Conservation (phyloP, 2,329 filamentous ascomycete species). For the Penicillium sp. region DNA sequence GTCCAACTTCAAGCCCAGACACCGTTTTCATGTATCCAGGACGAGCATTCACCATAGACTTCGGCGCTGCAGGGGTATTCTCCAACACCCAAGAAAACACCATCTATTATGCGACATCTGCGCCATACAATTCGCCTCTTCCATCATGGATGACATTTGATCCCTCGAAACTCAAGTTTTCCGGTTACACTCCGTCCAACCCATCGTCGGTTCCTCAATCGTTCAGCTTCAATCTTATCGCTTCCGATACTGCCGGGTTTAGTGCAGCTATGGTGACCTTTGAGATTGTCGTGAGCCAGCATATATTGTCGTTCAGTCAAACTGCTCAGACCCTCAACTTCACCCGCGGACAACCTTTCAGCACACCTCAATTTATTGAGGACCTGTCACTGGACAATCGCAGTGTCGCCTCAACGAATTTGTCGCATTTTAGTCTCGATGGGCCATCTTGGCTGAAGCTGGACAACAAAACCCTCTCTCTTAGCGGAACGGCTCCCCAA, state of each 20-base stretch:
- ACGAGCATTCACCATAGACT: slow-evolving; percentile 61
- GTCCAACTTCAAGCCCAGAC: slow-evolving; percentile 35
- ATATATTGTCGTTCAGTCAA: slow-evolving; percentile 63
- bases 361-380: slow-evolving; percentile 50
- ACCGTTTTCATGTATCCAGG: slow-evolving; percentile 38
- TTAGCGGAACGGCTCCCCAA: slow-evolving; percentile 63
- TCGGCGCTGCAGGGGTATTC: slow-evolving; percentile 65
- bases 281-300: slow-evolving; percentile 66
- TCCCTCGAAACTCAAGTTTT: slow-evolving; percentile 59
- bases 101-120: slow-evolving; percentile 71
- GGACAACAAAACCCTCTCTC: slow-evolving; percentile 56
- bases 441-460: slow-evolving; percentile 68
- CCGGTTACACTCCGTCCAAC: slow-evolving; percentile 65
- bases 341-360: slow-evolving; percentile 50
- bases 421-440: slow-evolving; percentile 51
- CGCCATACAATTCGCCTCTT: slow-evolving; percentile 68
- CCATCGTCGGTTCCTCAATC: slow-evolving; percentile 65
- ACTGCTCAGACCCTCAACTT: slow-evolving; percentile 56
- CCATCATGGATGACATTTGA: slow-evolving; percentile 84
- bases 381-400: slow-evolving; percentile 58
- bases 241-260: slow-evolving; percentile 76
- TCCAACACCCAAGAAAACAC: slow-evolving; percentile 52
- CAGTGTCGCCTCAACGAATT: slow-evolving; percentile 45
- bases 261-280: slow-evolving; percentile 63
- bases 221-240: slow-evolving; percentile 69